Evolutionary conservation across 805 yeast genomes (phyloP), one percentile per base, ranked within the genome.

Genomic region (Kuraishia molischiana): DNA sequence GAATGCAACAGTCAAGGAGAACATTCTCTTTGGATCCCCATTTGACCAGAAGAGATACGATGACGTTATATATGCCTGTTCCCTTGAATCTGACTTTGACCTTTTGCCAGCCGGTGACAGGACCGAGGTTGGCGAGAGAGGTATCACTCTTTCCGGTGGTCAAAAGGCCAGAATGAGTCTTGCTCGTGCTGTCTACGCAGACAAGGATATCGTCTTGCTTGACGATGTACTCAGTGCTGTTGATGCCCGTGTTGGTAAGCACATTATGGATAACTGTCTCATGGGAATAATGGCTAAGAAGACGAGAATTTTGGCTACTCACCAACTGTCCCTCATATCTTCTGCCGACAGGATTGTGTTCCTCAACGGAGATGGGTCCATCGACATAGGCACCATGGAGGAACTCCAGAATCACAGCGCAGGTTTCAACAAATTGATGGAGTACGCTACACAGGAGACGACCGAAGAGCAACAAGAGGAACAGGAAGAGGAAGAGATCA

Each of bases 81-180:
- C 86, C 0, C 58, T 85, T 42, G 64, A 62, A 24, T 72, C 69
- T 34, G 95, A 85, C 56, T 64, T 85, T 44, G 69, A 71, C 4
- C 67, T 74, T 33, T 58, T 85, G 24, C 81, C 83, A 8, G 85
- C 78, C 29, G 90, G 90, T 22, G 95, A 85, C 48, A 49, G 57
- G 38, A 83, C 94, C 0, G 84, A 82, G 54, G 82, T 85, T 47
- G 95, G 95, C 43, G 95, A 85, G 54, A 69, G 85, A 53, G 95
- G 95, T 49, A 77, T 85, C 35, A 83, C 92, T 0, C 59, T 85
- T 31, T 80, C 90, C n/a, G 95, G 95, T 39, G 95, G 95, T 37
- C 95, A 85, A 54, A 85, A 85, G 62, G 90, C 94, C 0, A 71
- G 95, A 55, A 71, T 83, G 37, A 74, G 76, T 47, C 59, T 83